Evolutionary conservation across 345 rosid genomes (phyloP), one percentile per base, ranked within the genome.

Genomic region (Camelina sativa): DNA sequence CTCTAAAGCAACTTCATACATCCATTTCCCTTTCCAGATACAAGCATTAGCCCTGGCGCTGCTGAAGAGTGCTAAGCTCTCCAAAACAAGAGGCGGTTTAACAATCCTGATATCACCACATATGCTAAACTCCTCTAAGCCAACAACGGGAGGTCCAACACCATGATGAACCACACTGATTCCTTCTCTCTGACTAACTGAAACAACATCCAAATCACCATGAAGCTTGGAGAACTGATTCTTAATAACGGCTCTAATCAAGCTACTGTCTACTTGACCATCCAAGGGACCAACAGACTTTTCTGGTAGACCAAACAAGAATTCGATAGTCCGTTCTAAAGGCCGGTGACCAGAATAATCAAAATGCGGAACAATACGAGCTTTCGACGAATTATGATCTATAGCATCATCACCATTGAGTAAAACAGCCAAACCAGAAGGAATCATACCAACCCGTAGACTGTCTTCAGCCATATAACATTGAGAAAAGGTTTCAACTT

Each of bases 11-110:
- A 89, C 96, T 86, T 94, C 98, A 78, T 91, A 94, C 98, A 94
- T 91, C 97, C 98, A 94, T 82, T 87, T 94, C 13, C 98, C 93
- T 81, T 84, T 87, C 98, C 98, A 94, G 65, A 88, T 89, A 82
- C 83, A 86, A 66, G 82, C 85, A 83, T 95, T 95, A 54, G 97
- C 93, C 84, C 97, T 90, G 43, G 78, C 82, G 15, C 97, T 90
- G 68, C 99, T 92, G 77, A 95, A 95, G 72, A 89, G 76, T 7
- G 97, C 89, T 76, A 90, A 74, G 83, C 99, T 92, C 89, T 95
- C 99, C 17, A 95, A 71, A 32, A 89, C 89, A 72, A 90, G 81
- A 35, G 97, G 96, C 1, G 85, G 83, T 80, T 87, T 88, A 41
- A 85, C 62, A 22, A 82, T 78, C 79, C 84, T 84, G 34, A 95